Percentiles rank a stretch among this genome's conserved stretches.
Evolutionary conservation across 495 filamentous ascomycete species (phyloP).

Genomic region (Friedmanniomyces endolithicus): DNA sequence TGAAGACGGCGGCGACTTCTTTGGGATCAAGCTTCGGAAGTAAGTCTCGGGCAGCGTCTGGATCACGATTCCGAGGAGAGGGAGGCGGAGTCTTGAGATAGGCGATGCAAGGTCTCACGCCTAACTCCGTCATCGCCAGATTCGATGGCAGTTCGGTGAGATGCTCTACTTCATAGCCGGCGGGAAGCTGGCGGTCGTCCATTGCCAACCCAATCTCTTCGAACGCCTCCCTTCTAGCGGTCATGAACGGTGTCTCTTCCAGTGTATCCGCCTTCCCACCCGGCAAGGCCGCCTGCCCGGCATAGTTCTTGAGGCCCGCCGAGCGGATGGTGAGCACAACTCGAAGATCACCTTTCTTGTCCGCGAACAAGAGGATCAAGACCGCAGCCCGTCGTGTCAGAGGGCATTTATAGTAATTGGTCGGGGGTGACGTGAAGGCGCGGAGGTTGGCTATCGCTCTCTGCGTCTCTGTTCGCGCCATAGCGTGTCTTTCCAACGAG

Average conservation of each 20-base stretch:
- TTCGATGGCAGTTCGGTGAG: conserved; percentile 70
- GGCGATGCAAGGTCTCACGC: conserved; percentile 75
- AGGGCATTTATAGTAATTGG: conserved; percentile 51
- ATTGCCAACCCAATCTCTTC: conserved; percentile 83
- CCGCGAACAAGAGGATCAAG: conserved; percentile 72
- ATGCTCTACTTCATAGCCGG: conserved; percentile 67
- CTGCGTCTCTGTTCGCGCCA: conserved; percentile 30
- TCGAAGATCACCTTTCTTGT: conserved; percentile 58
- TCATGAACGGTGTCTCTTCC: conserved; percentile 49
- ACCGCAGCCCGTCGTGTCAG: conserved; percentile 67
- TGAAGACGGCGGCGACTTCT: conserved; percentile 86
- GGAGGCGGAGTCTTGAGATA: conserved; percentile 38
- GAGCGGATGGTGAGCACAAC: conserved; percentile 83
- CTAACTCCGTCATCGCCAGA: conserved; percentile 68
- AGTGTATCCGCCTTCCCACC: conserved; percentile 49
- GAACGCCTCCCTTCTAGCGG: conserved; percentile 73
- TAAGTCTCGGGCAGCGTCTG: conserved; percentile 53
- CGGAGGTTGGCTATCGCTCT: conserved; percentile 66
- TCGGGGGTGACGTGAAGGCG: conserved; percentile 51
- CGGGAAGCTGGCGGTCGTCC: conserved; percentile 47
- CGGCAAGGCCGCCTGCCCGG: conserved; percentile 77
- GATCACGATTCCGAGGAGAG: conserved; percentile 19
- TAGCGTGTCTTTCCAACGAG: no score
- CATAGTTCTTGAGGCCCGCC: conserved; percentile 53
- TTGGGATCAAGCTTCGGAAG: conserved; percentile 69